Percentiles rank a stretch among this genome's conserved stretches.
Evolutionary conservation across 202 grass and related monocot genomes (phyloP).

Genomic region (Digitaria exilis): DNA sequence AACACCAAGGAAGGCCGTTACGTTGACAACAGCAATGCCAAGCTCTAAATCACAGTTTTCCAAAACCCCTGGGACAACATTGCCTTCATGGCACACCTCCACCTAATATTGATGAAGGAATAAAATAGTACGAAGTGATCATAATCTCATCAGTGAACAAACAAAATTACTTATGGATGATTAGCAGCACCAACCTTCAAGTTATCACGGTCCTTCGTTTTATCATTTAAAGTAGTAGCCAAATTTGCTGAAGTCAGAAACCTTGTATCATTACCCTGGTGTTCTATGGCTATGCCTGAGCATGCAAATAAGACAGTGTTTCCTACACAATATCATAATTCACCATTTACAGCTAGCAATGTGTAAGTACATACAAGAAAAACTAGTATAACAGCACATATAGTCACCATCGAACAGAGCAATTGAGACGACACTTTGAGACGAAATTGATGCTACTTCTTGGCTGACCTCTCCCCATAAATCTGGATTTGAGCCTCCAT

Average conservation of each 20-base stretch:
- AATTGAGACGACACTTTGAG: background rate
- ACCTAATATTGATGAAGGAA: no score
- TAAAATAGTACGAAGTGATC: no score
- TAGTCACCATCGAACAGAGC: background rate
- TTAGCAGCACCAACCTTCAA: background rate
- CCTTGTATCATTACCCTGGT: background rate
- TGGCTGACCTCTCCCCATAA: background rate
- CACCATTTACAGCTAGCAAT: background rate
- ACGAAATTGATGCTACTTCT: background rate
- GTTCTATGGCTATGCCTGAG: conserved; percentile 18
- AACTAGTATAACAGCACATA: background rate
- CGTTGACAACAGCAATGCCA: no score
- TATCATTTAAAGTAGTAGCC: conserved; percentile 4
- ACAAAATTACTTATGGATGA: background rate
- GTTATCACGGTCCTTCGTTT: background rate
- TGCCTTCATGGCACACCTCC: no score
- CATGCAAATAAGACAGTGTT: background rate
- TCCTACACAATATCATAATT: background rate
- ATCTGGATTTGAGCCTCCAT: background rate
- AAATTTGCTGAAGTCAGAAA: conserved; percentile 16
- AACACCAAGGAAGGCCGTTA: no score
- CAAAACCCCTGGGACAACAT: no score
- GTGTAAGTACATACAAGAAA: background rate
- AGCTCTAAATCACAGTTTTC: no score
- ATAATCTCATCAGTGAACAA: no score